Evolutionary conservation across 768 basidiomycete species (phyloP), one percentile per base, ranked within the genome.

Genomic region (Xanthoconium purpureum): DNA sequence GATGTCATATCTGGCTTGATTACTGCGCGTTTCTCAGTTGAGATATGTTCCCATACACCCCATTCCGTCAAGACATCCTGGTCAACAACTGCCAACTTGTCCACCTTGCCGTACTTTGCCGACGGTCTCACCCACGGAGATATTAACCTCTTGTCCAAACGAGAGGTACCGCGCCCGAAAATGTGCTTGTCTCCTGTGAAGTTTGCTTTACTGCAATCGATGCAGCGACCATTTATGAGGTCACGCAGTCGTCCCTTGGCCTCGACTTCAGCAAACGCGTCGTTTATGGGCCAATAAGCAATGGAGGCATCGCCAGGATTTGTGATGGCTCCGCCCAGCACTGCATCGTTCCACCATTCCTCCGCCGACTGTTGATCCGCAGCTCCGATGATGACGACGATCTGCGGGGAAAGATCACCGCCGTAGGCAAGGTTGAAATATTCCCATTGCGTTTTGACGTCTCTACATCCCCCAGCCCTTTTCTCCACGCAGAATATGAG

Each of bases 331-430:
- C 33, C 39, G 18, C 53, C 56, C 6, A 52, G 17, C 11, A 61
- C 33, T 7, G 47, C 29, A 30, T 30, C 28, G 8, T 28, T 50
- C 60, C 67, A 66, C 67, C 64, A 69, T 42, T 64, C 46, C 28
- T 56, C 52, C 30, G 62, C 67, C 8, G 67, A 61, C 28, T 3
- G 12, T 32, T 62, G 62, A 24, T 64, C 52, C 5, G 40, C 48
- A 6, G 62, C 58, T 43, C 67, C 67, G 6, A 57, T 46, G 45
- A 67, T 12, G 17, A 69, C 33, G n/a, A 66, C 56, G 9, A 69
- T 57, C 20, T 61, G 62, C 28, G 66, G 67, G 7, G 66, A 63
- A 45, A 67, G 65, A 17, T 66, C 67, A 13, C 66, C 66, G 3
- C 66, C 62, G 15, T 67, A 67, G 29, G 59, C 57, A 45, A 48